Evolutionary conservation across 2,329 filamentous ascomycete genomes (phyloP).

Genomic region (Beauveria varroae): DNA sequence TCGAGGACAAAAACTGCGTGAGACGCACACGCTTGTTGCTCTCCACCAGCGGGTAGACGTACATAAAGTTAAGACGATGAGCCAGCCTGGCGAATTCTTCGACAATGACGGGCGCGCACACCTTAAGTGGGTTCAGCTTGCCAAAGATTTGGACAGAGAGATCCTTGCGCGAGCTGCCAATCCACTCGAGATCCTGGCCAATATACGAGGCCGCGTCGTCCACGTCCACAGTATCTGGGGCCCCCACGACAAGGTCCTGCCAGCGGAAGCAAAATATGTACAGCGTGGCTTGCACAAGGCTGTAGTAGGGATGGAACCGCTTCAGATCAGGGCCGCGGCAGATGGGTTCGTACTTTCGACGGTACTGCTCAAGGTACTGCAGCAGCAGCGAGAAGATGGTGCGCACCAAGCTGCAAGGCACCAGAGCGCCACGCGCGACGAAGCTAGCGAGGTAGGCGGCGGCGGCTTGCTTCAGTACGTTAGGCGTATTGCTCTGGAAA

Average conservation of each 20-base stretch:
- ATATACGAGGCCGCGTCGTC: slow-evolving; percentile 54
- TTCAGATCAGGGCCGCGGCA: slow-evolving; percentile 81
- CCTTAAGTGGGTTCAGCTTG: slow-evolving; percentile 87
- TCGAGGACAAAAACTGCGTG: slow-evolving; percentile 56
- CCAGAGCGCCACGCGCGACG: slow-evolving; percentile 79
- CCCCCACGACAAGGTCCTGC: slow-evolving; percentile 72
- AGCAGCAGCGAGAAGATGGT: slow-evolving; percentile 76
- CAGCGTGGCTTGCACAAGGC: slow-evolving; percentile 77
- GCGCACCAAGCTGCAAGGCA: slow-evolving; percentile 68
- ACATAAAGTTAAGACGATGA: slow-evolving; percentile 78
- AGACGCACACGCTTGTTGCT: slow-evolving; percentile 86
- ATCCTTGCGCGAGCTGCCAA: slow-evolving; percentile 63
- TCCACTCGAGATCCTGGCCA: slow-evolving; percentile 71
- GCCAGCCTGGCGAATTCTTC: slow-evolving; percentile 85
- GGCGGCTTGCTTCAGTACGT: slow-evolving; percentile 72
- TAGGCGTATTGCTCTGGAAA: slow-evolving; percentile 56
- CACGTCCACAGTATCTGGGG: slow-evolving; percentile 51
- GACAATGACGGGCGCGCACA: slow-evolving; percentile 86
- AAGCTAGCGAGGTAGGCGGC: slow-evolving; percentile 93
- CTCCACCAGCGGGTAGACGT: slow-evolving; percentile 81
- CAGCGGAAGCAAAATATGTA: slow-evolving; percentile 98
- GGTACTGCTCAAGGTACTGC: slow-evolving; percentile 67
- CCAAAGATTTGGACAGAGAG: slow-evolving; percentile 75
- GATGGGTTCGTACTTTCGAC: slow-evolving; percentile 60
- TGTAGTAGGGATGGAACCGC: slow-evolving; percentile 79